These are phyloP conservation scores for Calonectria pseudoturangicola DNA, from an alignment of 2,329 filamentous ascomycete genomes.

Conservation along the genomic window DNA sequence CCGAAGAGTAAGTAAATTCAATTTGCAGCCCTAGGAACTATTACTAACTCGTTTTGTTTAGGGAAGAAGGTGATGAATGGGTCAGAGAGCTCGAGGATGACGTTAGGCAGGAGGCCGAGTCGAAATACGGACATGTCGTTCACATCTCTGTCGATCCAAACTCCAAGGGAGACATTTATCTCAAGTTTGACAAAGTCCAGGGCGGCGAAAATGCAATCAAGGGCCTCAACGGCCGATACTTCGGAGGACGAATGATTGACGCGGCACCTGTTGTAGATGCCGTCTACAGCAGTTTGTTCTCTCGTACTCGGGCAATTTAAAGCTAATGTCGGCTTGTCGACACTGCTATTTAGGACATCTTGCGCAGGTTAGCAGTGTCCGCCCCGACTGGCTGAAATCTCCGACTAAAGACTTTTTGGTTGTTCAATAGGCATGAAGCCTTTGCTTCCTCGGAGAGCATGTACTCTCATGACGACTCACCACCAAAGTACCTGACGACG, in stretches of 20 bases:
- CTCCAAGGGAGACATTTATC: conserved; percentile 95
- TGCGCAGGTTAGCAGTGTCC: conserved; percentile 61
- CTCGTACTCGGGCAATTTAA: conserved; percentile 88
- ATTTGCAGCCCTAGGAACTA: neutral
- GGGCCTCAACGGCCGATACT: conserved; percentile 96
- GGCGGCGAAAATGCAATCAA: conserved; percentile 98
- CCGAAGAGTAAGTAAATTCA: conserved; percentile 83
- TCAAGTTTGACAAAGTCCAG: conserved; percentile 97
- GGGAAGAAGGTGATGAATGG: conserved; percentile 91
- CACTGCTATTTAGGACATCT: conserved; percentile 68
- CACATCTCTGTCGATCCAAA: conserved; percentile 97
- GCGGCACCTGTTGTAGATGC: conserved; percentile 98
- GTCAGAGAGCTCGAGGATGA: conserved; percentile 96
- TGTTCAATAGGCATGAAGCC: conserved; percentile 55
- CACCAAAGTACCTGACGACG: conserved; percentile 32
- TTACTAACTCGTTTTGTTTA: conserved; percentile 64
- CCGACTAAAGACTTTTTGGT: conserved; percentile 55
- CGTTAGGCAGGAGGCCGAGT: conserved; percentile 92
- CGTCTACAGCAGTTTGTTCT: conserved; percentile 98
- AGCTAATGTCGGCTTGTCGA: conserved; percentile 72
- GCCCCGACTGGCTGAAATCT: conserved; percentile 48
- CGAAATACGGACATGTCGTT: conserved; percentile 97
- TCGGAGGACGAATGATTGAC: conserved; percentile 93
- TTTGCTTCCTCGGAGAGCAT: conserved; percentile 46
- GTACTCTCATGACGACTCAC: conserved; percentile 40